Percentiles rank a stretch among this genome's conserved stretches.
Evolutionary conservation across 768 basidiomycete genomes (phyloP).

Genomic region (Rhizopogon rudus): DNA sequence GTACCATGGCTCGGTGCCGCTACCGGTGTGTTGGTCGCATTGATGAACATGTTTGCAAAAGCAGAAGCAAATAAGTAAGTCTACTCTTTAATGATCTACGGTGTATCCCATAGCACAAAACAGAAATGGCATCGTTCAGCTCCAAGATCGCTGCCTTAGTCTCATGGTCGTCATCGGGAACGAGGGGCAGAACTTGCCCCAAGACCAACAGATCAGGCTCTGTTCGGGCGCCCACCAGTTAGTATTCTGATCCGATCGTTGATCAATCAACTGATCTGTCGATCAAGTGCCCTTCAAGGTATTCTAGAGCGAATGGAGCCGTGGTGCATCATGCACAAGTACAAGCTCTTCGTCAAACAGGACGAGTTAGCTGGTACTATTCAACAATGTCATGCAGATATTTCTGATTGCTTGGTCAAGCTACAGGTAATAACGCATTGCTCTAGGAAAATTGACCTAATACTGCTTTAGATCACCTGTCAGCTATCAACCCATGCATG

Average conservation of each 20-base stretch:
- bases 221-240: constrained; percentile 28
- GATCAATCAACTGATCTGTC: neutral
- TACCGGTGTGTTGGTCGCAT: too few relatives aligned
- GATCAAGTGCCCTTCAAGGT: constrained; percentile 23
- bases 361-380: constrained; percentile 40
- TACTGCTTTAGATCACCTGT: constrained; percentile 35
- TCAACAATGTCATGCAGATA: constrained; percentile 36
- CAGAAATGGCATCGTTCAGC: constrained; percentile 39
- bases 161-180: constrained; percentile 37
- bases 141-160: constrained; percentile 42
- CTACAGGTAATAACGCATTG: constrained; percentile 36
- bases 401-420: constrained; percentile 41
- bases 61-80: constrained; percentile 44
- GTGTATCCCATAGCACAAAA: neutral
- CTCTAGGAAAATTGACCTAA: constrained; percentile 6
- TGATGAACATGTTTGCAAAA: too few relatives aligned
- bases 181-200: constrained; percentile 21
- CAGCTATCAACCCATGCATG: constrained; percentile 42
- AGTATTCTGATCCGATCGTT: constrained; percentile 5
- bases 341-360: constrained; percentile 44
- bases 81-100: neutral
- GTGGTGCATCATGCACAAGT: constrained; percentile 35
- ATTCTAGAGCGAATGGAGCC: constrained; percentile 37
- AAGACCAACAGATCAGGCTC: constrained; percentile 27
- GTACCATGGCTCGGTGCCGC: constrained; percentile 43